Percentiles rank a stretch among this genome's conserved stretches.
Conservation (phyloP, 2,329 filamentous ascomycete genomes). For the Curvularia sp. region DNA sequence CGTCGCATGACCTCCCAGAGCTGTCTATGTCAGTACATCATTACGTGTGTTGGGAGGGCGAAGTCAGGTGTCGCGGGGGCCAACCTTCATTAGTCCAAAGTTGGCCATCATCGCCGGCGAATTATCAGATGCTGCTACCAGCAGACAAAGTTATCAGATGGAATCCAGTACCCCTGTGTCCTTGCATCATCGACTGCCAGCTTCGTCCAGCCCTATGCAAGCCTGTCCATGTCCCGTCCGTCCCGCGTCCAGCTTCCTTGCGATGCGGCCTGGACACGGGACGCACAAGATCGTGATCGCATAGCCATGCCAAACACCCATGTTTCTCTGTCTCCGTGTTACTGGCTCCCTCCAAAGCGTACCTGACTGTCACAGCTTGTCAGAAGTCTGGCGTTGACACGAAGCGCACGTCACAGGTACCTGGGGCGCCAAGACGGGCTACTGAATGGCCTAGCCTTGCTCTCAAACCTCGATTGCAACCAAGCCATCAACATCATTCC, state of each 20-base stretch:
- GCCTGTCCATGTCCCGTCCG: neutral
- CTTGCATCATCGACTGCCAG: conserved; percentile 7
- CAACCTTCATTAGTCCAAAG: neutral
- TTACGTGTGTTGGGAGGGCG: neutral
- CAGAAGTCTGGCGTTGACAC: neutral
- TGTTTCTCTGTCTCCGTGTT: no score
- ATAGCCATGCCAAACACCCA: neutral
- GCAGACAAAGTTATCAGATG: neutral
- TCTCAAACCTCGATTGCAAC: neutral
- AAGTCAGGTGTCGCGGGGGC: conserved; percentile 1
- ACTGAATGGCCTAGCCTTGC: neutral
- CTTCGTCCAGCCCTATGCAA: conserved; percentile 4
- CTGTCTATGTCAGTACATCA: neutral
- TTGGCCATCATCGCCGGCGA: neutral
- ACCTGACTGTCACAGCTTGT: neutral
- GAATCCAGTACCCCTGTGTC: neutral
- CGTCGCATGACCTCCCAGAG: neutral
- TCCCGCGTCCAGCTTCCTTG: neutral
- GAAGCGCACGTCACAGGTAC: neutral
- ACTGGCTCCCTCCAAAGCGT: neutral
- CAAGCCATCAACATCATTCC: conserved; percentile 13
- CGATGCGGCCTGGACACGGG: neutral
- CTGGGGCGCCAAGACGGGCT: conserved; percentile 2
- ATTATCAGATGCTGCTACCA: conserved; percentile 10
- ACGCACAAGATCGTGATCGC: neutral